Percentiles rank a stretch among this genome's conserved stretches.
Evolutionary conservation across 2,329 filamentous ascomycete genomes (phyloP).

Genomic region (Cryphonectria carpinicola): DNA sequence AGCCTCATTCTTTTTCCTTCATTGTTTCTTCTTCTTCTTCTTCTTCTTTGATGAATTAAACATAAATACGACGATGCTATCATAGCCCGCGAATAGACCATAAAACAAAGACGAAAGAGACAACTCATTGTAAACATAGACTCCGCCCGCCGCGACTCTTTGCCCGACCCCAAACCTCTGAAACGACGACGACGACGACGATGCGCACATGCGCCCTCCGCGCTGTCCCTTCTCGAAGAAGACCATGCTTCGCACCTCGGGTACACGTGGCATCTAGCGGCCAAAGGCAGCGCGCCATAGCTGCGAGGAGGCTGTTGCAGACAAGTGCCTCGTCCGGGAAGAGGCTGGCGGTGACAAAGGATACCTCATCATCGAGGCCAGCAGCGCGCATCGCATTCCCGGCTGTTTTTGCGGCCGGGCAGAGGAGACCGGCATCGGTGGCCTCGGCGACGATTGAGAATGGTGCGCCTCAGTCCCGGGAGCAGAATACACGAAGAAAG

Average conservation of each 20-base stretch:
- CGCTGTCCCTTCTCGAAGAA: conserved; percentile 13
- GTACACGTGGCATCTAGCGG: conserved; percentile 9
- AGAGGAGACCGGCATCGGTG: conserved; percentile 30
- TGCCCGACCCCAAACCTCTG: not conserved
- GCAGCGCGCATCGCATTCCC: conserved; percentile 29
- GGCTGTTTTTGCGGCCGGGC: conserved; percentile 27
- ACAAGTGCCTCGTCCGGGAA: conserved; percentile 6
- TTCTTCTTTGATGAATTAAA: not conserved
- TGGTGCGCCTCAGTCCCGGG: conserved; percentile 22
- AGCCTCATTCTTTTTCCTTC: not conserved
- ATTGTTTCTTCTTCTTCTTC: not conserved
- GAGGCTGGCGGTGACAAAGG: not conserved
- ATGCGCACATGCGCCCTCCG: conserved; percentile 28
- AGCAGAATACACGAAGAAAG: not conserved
- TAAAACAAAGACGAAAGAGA: not conserved
- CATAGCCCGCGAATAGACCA: not conserved
- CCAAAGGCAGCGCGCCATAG: conserved; percentile 15
- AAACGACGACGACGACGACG: not conserved
- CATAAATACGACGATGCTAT: not conserved
- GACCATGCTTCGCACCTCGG: conserved; percentile 10
- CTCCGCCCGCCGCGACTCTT: not conserved
- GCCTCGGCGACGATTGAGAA: conserved; percentile 31
- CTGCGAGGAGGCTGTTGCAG: conserved; percentile 18
- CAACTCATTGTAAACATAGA: not conserved
- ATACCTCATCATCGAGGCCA: not conserved